Conservation (phyloP, 2,329 filamentous ascomycete species). For the Curvularia eragrostidis region DNA sequence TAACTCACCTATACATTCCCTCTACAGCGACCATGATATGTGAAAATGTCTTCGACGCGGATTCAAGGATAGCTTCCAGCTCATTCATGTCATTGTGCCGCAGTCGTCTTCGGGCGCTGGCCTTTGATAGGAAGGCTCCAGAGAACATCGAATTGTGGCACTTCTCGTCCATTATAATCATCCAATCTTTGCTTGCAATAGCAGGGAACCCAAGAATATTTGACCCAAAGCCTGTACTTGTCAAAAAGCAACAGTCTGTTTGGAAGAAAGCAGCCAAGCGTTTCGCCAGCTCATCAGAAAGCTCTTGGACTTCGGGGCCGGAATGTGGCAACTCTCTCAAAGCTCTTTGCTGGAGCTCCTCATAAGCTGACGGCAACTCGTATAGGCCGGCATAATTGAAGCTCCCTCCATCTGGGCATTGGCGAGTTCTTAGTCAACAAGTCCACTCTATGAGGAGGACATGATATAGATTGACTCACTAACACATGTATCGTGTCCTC, state of each 20-base stretch:
- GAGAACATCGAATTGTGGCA: slow-evolving; percentile 8
- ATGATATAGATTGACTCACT: not conserved
- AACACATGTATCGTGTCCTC: not conserved
- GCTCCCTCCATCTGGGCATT: not conserved
- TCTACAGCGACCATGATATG: slow-evolving; percentile 3
- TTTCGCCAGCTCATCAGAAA: not conserved
- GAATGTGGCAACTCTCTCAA: not conserved
- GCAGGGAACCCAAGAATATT: slow-evolving; percentile 1
- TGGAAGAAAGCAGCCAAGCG: slow-evolving; percentile 1
- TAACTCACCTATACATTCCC: slow-evolving; percentile 4
- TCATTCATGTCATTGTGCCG: slow-evolving; percentile 3
- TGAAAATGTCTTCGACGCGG: not conserved
- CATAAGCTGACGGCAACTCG: not conserved
- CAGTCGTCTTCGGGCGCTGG: not conserved
- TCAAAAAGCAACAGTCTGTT: not conserved
- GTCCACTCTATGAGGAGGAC: not conserved
- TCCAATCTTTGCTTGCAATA: slow-evolving; percentile 1
- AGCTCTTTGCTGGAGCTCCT: not conserved
- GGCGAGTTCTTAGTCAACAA: not conserved
- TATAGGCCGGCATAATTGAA: slow-evolving; percentile 1
- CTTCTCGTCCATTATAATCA: slow-evolving; percentile 6
- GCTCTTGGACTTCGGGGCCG: not conserved
- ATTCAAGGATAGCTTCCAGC: not conserved
- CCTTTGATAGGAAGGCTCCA: not conserved
- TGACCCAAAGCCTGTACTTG: slow-evolving; percentile 2